Base-by-base conservation (phyloP, 257 asterid species). In the Przewalskia tangutica region DNA sequence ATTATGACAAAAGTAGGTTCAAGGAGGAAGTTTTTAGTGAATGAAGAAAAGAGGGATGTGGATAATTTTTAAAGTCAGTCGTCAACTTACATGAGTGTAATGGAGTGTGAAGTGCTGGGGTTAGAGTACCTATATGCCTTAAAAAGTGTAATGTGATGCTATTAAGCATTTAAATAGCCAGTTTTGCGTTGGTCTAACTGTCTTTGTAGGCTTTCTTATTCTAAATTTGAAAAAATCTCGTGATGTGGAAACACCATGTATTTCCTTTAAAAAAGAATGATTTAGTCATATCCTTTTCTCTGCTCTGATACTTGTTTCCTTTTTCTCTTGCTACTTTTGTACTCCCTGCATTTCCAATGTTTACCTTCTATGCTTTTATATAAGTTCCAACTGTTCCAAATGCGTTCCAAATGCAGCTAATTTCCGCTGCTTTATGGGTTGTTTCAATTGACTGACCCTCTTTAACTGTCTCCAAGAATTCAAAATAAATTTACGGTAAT, bases 341-440 rank as follows among this genome's bases (percentile, higher is more conserved):
- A 27, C 34, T 50, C 27, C 62, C 27, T 7, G 27, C 62, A 50
- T 32, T 75, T 40, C 14, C 63, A 3, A 3, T 75, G 46, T 50
- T 50, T 48, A 48, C 59, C 50, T 50, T 65, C 48, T 27, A 20
- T 73, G 60, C 20, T 6, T 44, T 3, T 75, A 20, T 75, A 8
- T 14, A 75, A 32, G 23, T 75, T 75, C 46, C 62, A 50, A 50
- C 40, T 4, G 20, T 73, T 73, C 79, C 79, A 46, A 48, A 73
- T 20, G n/a, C n/a, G n/a, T n/a, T 73, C 79, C 79, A 46, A 73
- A 73, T 50, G 79, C 44, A 20, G 79, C 56, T 73, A 73, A 48
- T 23, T 50, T 50, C 80, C 8, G 6, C 62, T 75, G 8, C 42
- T 75, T 50, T 50, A 50, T 75, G 80, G 63, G 14, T 27, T 50